Evolutionary conservation across 371 early-diverging fungal species (phyloP).

Genomic region (Mucor velutinosus): DNA sequence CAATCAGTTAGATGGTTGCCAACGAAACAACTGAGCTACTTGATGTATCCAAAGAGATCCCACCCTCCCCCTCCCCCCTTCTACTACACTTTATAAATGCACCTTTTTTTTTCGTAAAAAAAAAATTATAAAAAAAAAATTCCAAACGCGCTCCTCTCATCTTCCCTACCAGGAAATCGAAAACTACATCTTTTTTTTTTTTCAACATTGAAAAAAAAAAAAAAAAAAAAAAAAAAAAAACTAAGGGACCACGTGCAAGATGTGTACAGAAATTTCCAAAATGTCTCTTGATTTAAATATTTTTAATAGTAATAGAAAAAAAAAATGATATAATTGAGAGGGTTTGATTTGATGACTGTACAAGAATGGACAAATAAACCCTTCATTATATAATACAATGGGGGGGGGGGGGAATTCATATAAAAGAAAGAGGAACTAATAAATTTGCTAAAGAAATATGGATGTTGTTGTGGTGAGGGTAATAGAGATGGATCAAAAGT

Average conservation of each 20-base stretch:
- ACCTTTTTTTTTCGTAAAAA: not conserved
- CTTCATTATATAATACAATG: constrained; percentile 8
- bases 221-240: constrained; percentile 3
- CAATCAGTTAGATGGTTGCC: not conserved
- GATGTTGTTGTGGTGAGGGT: not conserved
- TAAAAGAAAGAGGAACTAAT: not conserved
- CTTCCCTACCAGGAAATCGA: not conserved
- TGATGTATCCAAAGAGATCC: not conserved
- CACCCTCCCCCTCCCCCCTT: no score
- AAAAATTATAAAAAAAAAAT: not conserved
- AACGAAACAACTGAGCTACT: not conserved
- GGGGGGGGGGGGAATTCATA: constrained; percentile 1
- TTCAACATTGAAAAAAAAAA: not conserved
- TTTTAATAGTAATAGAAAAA: constrained; percentile 10
- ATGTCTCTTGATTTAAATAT: not conserved
- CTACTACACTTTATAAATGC: not conserved
- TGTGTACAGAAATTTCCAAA: not conserved
- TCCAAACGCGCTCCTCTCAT: not conserved
- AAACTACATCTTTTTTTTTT: constrained; percentile 11
- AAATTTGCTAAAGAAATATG: constrained; percentile 1
- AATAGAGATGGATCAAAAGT: not conserved
- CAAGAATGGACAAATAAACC: constrained; percentile 15
- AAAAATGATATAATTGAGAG: constrained; percentile 6
- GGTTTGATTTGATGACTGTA: constrained; percentile 19
- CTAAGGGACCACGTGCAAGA: not conserved